phyloP scores from a whole-genome alignment of 2,329 filamentous ascomycete species.

The Ophiostoma tasmaniense region DNA sequence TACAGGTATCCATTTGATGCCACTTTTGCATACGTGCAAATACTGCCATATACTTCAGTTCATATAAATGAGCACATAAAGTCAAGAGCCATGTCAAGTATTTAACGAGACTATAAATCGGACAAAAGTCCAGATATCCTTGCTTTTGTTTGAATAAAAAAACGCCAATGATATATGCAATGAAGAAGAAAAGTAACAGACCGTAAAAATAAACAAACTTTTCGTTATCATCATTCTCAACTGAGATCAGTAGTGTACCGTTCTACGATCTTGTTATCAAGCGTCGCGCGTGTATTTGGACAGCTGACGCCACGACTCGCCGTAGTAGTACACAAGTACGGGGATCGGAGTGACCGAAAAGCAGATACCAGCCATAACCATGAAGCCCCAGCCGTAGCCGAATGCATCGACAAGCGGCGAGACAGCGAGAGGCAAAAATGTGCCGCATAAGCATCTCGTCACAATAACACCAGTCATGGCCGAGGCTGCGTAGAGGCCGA shows the following conservation, averaged over 20 bases:
- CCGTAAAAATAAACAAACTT: background rate
- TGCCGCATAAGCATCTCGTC: conserved; percentile 45
- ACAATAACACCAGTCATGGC: conserved; percentile 51
- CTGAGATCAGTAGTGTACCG: background rate
- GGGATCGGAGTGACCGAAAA: conserved; percentile 43
- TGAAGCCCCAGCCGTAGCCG: conserved; percentile 46
- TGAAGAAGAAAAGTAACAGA: background rate
- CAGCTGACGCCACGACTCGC: conserved; percentile 41
- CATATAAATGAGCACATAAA: background rate
- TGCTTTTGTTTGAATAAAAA: background rate
- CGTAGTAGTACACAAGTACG: conserved; percentile 41
- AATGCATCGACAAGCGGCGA: conserved; percentile 39
- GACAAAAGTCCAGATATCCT: background rate
- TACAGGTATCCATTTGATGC: background rate
- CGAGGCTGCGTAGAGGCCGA: conserved; percentile 46
- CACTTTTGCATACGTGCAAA: background rate
- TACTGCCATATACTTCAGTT: background rate
- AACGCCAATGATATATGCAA: background rate
- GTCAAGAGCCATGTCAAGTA: background rate
- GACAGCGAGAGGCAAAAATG: conserved; percentile 46
- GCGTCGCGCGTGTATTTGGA: conserved; percentile 40
- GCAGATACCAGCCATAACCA: conserved; percentile 34
- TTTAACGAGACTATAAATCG: background rate
- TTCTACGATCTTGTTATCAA: background rate
- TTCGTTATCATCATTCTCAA: background rate